These are phyloP conservation scores for Acorus calamus DNA, from an alignment of 106 monocot genomes.

Conservation along the genomic window DNA sequence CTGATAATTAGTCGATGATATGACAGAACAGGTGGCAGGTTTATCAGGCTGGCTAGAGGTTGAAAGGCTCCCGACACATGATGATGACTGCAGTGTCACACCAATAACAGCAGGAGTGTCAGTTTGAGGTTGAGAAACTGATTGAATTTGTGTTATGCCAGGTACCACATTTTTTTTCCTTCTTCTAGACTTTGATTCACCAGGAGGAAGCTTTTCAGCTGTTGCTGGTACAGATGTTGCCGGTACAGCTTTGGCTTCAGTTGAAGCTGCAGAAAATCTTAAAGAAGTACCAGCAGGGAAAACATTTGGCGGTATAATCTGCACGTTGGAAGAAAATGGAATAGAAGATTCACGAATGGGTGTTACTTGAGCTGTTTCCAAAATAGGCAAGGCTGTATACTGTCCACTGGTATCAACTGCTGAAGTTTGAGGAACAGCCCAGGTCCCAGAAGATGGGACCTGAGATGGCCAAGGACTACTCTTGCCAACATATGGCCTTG, in stretches of 20 bases:
- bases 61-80: slow-evolving; percentile 1
- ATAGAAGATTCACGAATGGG: slow-evolving; percentile 29
- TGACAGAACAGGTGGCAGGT: slow-evolving; percentile 4
- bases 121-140: slow-evolving; percentile 27
- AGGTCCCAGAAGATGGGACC: slow-evolving; percentile 29
- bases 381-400: slow-evolving; percentile 20
- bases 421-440: slow-evolving; percentile 32
- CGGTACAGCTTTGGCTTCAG: slow-evolving; percentile 14
- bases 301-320: slow-evolving; percentile 27
- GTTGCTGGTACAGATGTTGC: slow-evolving; percentile 7
- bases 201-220: slow-evolving; percentile 11
- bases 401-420: slow-evolving; percentile 17
- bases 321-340: slow-evolving; percentile 20
- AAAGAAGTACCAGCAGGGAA: slow-evolving; percentile 17
- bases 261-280: slow-evolving; percentile 11
- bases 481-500: slow-evolving; percentile 25
- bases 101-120: slow-evolving; percentile 15
- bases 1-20: slow-evolving; percentile 32
- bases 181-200: slow-evolving; percentile 51
- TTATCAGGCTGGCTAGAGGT: slow-evolving; percentile 21
- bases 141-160: slow-evolving; percentile 7
- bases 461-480: slow-evolving; percentile 33
- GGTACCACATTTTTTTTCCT: slow-evolving; percentile 32
- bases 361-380: slow-evolving; percentile 35
- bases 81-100: slow-evolving; percentile 12